Evolutionary conservation across 345 rosid genomes (phyloP).

Genomic region (Gossypium sturtianum): DNA sequence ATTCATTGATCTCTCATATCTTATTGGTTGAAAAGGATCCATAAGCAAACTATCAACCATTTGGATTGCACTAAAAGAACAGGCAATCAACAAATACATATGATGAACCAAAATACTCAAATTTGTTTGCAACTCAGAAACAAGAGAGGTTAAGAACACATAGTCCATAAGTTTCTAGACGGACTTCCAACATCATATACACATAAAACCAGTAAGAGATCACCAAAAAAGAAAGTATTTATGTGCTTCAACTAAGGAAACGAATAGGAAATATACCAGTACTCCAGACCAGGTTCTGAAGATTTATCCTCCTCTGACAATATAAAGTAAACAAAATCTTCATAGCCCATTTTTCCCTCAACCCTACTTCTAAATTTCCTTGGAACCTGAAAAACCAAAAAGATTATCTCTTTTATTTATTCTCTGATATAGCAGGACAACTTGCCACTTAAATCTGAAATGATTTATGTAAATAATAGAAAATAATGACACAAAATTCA

Average conservation of each 20-base stretch:
- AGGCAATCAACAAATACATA: neutral
- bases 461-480: neutral
- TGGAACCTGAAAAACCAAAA: slow-evolving; percentile 46
- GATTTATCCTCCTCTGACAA: slow-evolving; percentile 93
- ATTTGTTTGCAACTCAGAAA: neutral
- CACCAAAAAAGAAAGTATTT: neutral
- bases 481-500: slow-evolving; percentile 1
- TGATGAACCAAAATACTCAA: neutral
- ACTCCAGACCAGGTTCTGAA: slow-evolving; percentile 83
- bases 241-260: neutral
- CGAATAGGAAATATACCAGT: slow-evolving; percentile 43
- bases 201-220: neutral
- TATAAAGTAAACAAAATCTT: slow-evolving; percentile 90
- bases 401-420: neutral
- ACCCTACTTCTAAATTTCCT: slow-evolving; percentile 60
- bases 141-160: neutral
- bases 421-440: neutral
- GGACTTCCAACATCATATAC: neutral
- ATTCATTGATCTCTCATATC: neutral
- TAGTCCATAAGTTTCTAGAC: neutral
- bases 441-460: slow-evolving; percentile 5
- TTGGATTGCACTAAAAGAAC: neutral
- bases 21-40: neutral
- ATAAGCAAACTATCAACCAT: neutral
- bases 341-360: slow-evolving; percentile 88